Evolutionary conservation across 1,139 yeast species (phyloP).

Genomic region (Arxiozyma heterogenica): DNA sequence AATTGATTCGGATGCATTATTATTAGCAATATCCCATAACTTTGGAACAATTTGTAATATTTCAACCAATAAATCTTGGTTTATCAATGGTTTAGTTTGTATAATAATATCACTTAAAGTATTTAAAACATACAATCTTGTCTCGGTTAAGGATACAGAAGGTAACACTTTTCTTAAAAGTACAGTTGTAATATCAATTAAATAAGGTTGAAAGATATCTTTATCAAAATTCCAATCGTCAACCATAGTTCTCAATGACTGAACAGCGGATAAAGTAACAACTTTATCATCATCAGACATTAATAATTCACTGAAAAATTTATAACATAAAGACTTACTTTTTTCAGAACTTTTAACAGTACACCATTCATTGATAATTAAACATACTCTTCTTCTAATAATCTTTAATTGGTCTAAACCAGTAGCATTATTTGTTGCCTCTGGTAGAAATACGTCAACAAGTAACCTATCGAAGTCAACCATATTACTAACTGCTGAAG

Average conservation of each 20-base stretch:
- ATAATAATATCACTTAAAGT: slow-evolving; percentile 59
- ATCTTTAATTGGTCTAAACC: slow-evolving; percentile 37
- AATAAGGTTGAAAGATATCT: slow-evolving; percentile 54
- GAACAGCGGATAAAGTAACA: slow-evolving; percentile 67
- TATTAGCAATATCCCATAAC: slow-evolving; percentile 60
- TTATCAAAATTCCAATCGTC: slow-evolving; percentile 85
- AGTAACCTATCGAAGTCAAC: slow-evolving; percentile 58
- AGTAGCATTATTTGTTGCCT: slow-evolving; percentile 34
- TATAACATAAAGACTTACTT: slow-evolving; percentile 52
- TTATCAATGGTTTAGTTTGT: slow-evolving; percentile 52
- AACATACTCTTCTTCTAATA: slow-evolving; percentile 67
- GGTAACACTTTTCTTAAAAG: slow-evolving; percentile 39
- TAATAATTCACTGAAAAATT: slow-evolving; percentile 37
- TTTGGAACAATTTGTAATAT: slow-evolving; percentile 57
- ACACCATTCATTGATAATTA: slow-evolving; percentile 76
- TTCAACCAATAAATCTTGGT: slow-evolving; percentile 41
- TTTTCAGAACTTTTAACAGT: slow-evolving; percentile 53
- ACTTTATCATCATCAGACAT: slow-evolving; percentile 54
- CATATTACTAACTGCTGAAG: slow-evolving; percentile 53
- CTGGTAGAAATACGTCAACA: slow-evolving; percentile 55
- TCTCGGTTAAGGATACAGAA: slow-evolving; percentile 53
- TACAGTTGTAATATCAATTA: slow-evolving; percentile 44
- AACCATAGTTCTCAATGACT: slow-evolving; percentile 55
- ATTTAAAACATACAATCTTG: slow-evolving; percentile 61
- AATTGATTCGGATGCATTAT: slow-evolving; percentile 50